These are phyloP conservation scores for Fusarium sp. DNA, from an alignment of 2,329 filamentous ascomycete species.

Conservation along the genomic window DNA sequence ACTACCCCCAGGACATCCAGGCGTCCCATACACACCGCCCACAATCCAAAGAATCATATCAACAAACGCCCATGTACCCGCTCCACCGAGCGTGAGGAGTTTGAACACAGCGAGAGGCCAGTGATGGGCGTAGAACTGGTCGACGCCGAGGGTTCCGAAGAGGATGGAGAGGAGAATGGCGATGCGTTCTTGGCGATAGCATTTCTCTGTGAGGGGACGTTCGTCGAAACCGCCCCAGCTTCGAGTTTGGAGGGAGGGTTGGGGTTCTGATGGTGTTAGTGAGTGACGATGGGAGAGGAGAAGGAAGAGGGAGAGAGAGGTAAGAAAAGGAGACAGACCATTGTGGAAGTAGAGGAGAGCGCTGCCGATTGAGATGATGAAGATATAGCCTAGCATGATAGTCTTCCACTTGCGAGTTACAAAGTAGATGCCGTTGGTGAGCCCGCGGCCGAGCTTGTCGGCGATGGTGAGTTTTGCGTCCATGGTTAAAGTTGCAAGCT, in stretches of 20 bases:
- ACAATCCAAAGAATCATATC: slow-evolving; percentile 39
- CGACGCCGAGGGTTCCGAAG: slow-evolving; percentile 17
- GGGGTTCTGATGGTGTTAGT: not conserved
- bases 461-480: slow-evolving; percentile 2
- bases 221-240: slow-evolving; percentile 32
- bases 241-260: slow-evolving; percentile 1
- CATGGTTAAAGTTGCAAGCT: not conserved
- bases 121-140: slow-evolving; percentile 36
- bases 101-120: slow-evolving; percentile 32
- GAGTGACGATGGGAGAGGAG: not conserved
- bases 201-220: slow-evolving; percentile 23
- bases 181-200: slow-evolving; percentile 33
- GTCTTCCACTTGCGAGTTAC: slow-evolving; percentile 2
- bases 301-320: not conserved
- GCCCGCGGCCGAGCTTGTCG: slow-evolving; percentile 13
- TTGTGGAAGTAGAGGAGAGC: slow-evolving; percentile 9
- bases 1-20: slow-evolving; percentile 32
- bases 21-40: slow-evolving; percentile 34
- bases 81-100: slow-evolving; percentile 27
- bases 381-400: slow-evolving; percentile 5
- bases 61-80: slow-evolving; percentile 12
- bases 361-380: slow-evolving; percentile 4
- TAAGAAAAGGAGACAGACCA: not conserved
- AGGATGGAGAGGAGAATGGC: slow-evolving; percentile 32
- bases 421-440: slow-evolving; percentile 7